Evolutionary conservation across 2,329 filamentous ascomycete genomes (phyloP).

Genomic region (Botryotinia globosa): DNA sequence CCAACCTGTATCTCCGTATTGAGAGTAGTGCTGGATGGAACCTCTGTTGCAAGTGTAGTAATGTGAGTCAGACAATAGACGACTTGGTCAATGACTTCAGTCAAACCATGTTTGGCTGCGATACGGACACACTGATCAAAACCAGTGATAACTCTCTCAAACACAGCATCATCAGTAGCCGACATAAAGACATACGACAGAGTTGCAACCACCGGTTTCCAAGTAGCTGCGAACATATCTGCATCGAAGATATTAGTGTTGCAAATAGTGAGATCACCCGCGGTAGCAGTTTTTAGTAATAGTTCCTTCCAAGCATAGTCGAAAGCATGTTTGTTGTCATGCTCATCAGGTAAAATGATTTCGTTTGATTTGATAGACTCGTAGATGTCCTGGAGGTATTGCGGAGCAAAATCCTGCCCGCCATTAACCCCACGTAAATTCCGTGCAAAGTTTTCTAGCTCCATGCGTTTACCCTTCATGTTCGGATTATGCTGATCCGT

Average conservation of each 20-base stretch:
- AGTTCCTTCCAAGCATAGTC: slow-evolving; percentile 98
- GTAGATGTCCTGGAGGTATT: slow-evolving; percentile 83
- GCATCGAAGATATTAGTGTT: slow-evolving; percentile 94
- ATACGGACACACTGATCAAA: slow-evolving; percentile 97
- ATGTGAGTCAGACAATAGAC: slow-evolving; percentile 87
- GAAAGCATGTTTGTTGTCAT: slow-evolving; percentile 94
- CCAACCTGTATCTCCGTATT: slow-evolving; percentile 95
- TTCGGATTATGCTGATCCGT: slow-evolving; percentile 97
- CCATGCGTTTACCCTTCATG: slow-evolving; percentile 80
- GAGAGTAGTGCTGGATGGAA: slow-evolving; percentile 75
- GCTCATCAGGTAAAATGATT: slow-evolving; percentile 95
- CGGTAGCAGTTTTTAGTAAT: slow-evolving; percentile 75
- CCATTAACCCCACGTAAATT: slow-evolving; percentile 91
- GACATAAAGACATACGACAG: slow-evolving; percentile 99
- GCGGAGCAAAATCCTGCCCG: slow-evolving; percentile 76
- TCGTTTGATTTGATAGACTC: slow-evolving; percentile 89
- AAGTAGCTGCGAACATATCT: slow-evolving; percentile 95
- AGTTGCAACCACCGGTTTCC: slow-evolving; percentile 92
- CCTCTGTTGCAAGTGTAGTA: slow-evolving; percentile 76
- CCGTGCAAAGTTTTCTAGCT: slow-evolving; percentile 73
- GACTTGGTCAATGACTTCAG: slow-evolving; percentile 87
- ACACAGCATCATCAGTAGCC: slow-evolving; percentile 93
- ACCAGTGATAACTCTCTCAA: slow-evolving; percentile 86
- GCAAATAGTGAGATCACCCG: slow-evolving; percentile 72
- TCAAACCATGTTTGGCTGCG: slow-evolving; percentile 77